phyloP scores from a whole-genome alignment of 768 basidiomycete genomes.

The Botryobasidium botryosum region DNA sequence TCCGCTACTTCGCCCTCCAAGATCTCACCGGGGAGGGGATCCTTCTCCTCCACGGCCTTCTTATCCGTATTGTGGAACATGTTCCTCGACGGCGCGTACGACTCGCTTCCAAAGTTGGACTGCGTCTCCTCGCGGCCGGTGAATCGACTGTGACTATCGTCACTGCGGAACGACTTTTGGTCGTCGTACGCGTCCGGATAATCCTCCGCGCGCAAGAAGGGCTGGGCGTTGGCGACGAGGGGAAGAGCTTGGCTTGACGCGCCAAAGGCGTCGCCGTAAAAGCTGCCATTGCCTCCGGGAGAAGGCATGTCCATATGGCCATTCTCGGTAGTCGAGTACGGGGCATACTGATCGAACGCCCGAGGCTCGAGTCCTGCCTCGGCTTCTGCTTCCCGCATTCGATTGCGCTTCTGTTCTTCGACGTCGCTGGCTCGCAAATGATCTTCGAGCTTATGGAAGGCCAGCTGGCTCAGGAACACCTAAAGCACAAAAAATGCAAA shows the following conservation, averaged over 20 bases:
- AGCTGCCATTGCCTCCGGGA: constrained; percentile 4
- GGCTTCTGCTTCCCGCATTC: constrained; percentile 51
- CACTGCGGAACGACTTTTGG: constrained; percentile 49
- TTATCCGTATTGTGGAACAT: constrained; percentile 85
- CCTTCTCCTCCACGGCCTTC: constrained; percentile 51
- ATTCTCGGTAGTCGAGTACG: constrained; percentile 26
- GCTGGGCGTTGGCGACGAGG: constrained; percentile 66
- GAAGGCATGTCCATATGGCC: background rate
- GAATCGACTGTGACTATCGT: constrained; percentile 60
- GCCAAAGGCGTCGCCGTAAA: constrained; percentile 35
- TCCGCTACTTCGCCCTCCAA: constrained; percentile 81
- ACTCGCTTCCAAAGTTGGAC: constrained; percentile 79
- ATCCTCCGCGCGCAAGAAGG: constrained; percentile 53
- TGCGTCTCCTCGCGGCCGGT: constrained; percentile 62
- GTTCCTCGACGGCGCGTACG: constrained; percentile 84
- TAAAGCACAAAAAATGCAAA: constrained; percentile 18
- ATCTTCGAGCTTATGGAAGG: constrained; percentile 83
- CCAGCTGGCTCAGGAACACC: constrained; percentile 76
- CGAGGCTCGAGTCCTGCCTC: constrained; percentile 49
- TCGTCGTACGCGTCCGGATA: constrained; percentile 47
- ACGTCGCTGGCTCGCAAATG: constrained; percentile 64
- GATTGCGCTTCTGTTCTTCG: constrained; percentile 73
- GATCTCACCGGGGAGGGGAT: constrained; percentile 67
- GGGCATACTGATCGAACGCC: constrained; percentile 55
- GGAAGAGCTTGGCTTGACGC: constrained; percentile 60